Percentiles rank a stretch among this genome's conserved stretches.
Evolutionary conservation across 1,284 basidiomycete genomes (phyloP).

Genomic region (Naganishia cerealis): DNA sequence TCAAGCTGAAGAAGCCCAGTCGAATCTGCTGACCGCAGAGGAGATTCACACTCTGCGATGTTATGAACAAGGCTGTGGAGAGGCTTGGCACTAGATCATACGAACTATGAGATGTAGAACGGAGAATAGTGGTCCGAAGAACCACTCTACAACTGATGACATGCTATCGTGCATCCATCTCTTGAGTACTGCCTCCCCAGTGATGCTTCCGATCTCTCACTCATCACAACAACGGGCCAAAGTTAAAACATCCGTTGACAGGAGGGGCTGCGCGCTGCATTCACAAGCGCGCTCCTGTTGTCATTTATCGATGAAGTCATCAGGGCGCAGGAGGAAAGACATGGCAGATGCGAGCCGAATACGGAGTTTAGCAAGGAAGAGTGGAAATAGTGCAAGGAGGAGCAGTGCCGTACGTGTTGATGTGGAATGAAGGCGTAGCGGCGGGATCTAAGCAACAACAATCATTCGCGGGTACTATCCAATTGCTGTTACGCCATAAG

Average conservation of each 20-base stretch:
- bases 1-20: slow-evolving; percentile 6
- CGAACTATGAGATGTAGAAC: too few relatives aligned
- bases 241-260: too few relatives aligned
- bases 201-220: too few relatives aligned
- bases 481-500: slow-evolving; percentile 74
- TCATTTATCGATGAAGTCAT: too few relatives aligned
- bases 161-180: too few relatives aligned
- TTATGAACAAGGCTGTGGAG: slow-evolving; percentile 48
- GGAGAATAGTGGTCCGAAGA: too few relatives aligned
- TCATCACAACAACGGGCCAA: too few relatives aligned
- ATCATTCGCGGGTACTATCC: slow-evolving; percentile 60
- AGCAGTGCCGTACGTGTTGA: slow-evolving; percentile 64
- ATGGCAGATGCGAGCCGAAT: slow-evolving; percentile 84
- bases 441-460: slow-evolving; percentile 39
- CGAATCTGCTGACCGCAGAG: slow-evolving; percentile 50
- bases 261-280: too few relatives aligned
- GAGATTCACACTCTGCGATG: slow-evolving; percentile 75
- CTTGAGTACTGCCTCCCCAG: too few relatives aligned
- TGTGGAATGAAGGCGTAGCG: neutral
- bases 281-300: too few relatives aligned
- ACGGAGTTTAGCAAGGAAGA: slow-evolving; percentile 97
- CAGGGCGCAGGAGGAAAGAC: slow-evolving; percentile 82
- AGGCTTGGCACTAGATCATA: too few relatives aligned
- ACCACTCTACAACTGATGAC: too few relatives aligned
- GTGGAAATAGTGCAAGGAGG: slow-evolving; percentile 89